Base-by-base conservation (phyloP, 129 eudicot species). In the Sambucus nigra region DNA sequence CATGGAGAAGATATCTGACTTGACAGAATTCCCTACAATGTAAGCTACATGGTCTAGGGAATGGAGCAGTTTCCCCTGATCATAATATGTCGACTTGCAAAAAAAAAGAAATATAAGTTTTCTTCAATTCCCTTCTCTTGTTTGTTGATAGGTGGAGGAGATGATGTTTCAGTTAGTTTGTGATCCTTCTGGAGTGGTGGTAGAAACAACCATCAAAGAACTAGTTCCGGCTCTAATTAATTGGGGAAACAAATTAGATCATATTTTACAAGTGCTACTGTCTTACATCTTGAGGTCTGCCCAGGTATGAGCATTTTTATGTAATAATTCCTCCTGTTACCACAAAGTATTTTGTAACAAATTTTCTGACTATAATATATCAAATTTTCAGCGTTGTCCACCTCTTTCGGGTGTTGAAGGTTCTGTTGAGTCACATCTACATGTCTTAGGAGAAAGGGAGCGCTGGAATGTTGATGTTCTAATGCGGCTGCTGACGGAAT, bases 321-420 rank as follows among this genome's bases (percentile, higher is more conserved):
- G 18, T 25, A 53, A 23, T 66, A 39, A 38, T 27, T n/a, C 39
- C 45, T 51, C 15, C 47, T 64, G 52, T 42, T 26, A 55, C 28
- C 12, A 17, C 55, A 23, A n/a, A 18, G 20, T 41, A 20, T 48
- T 22, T 57, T 32, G 33, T 45, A 35, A 70, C 23, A 20, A 50
- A 64, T 66, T 64, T 69, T 40, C 66, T 76, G 65, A 69, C 58
- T 15, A 22, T 50, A 19, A 46, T 58, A 25, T 62, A 47, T n/a
- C n/a, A n/a, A n/a, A n/a, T 74, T 65, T 71, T 73, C 82, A 91
- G 98, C 88, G 79, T 22, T 91, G 98, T 46, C 86, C 95, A 49
- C 98, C 98, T 52, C 77, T 91, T 66, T 91, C 98, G 47, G 95
- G 98, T 29, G 98, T 91, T 57, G 95, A 85, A 74, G 82, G 78